Evolutionary conservation across 176 grass and related monocot genomes (phyloP).

Genomic region (Leersia perrieri): DNA sequence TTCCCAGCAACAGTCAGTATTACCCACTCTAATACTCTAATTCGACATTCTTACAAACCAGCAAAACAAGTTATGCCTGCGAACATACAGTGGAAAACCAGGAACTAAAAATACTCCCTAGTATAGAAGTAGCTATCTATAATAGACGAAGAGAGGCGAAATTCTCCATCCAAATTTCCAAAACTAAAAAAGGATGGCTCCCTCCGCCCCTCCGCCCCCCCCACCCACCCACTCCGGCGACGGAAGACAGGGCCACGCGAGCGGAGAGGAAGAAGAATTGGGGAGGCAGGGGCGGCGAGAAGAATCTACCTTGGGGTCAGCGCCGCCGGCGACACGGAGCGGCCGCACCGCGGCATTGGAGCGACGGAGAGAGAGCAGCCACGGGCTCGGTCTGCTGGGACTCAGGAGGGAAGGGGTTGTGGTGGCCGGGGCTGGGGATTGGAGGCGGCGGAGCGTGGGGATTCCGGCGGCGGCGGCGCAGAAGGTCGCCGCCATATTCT

Average conservation of each 20-base stretch:
- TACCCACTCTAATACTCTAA: background rate
- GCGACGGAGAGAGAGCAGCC: slow-evolving; percentile 22
- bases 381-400: background rate
- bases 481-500: slow-evolving; percentile 53
- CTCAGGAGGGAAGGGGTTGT: slow-evolving; percentile 14
- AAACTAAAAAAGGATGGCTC: background rate
- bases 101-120: background rate
- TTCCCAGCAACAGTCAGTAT: background rate
- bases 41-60: background rate
- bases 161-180: background rate
- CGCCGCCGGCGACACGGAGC: slow-evolving; percentile 46
- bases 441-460: slow-evolving; percentile 17
- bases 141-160: background rate
- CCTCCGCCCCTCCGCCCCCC: too few relatives aligned
- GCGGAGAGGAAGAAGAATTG: too few relatives aligned
- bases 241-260: background rate
- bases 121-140: too few relatives aligned
- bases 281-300: background rate
- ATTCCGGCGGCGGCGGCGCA: slow-evolving; percentile 32
- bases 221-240: background rate
- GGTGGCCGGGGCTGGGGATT: background rate
- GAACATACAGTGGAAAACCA: background rate
- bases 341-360: slow-evolving; percentile 34
- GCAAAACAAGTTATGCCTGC: background rate
- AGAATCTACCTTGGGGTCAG: slow-evolving; percentile 43